These are phyloP conservation scores for Kodamaea restingae DNA, from an alignment of 805 yeast species.

Conservation along the genomic window DNA sequence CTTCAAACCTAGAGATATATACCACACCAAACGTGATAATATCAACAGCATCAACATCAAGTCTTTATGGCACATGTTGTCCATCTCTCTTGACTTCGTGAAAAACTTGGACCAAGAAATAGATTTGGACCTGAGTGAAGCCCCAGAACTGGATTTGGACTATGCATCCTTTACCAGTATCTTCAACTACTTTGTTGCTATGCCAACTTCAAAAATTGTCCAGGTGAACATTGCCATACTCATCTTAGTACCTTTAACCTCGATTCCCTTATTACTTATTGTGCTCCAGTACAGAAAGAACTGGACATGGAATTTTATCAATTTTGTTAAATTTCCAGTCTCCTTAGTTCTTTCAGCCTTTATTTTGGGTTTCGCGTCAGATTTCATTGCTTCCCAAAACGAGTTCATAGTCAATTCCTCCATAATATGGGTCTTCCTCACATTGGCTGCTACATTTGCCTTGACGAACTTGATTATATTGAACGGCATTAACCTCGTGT, in stretches of 20 bases:
- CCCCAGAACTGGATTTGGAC: constrained; percentile 15
- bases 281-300: constrained; percentile 44
- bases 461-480: constrained; percentile 55
- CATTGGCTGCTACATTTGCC: constrained; percentile 45
- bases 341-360: constrained; percentile 46
- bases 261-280: constrained; percentile 44
- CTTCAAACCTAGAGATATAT: constrained; percentile 75
- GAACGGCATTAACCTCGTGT: constrained; percentile 37
- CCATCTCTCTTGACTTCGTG: constrained; percentile 61
- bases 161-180: constrained; percentile 64
- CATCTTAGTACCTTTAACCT: constrained; percentile 50
- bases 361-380: constrained; percentile 21
- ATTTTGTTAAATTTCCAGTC: constrained; percentile 55
- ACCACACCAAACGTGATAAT: constrained; percentile 75
- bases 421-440: constrained; percentile 30
- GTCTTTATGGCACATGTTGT: constrained; percentile 82
- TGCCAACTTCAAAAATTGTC: constrained; percentile 49
- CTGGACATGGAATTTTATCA: constrained; percentile 40
- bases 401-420: constrained; percentile 39
- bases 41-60: constrained; percentile 59
- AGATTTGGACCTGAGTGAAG: constrained; percentile 30
- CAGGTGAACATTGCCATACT: constrained; percentile 51
- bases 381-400: constrained; percentile 19
- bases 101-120: constrained; percentile 35
- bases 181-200: constrained; percentile 53